These are phyloP conservation scores for Lenwebbia sp. DNA, from an alignment of 345 rosid species.

Conservation along the genomic window DNA sequence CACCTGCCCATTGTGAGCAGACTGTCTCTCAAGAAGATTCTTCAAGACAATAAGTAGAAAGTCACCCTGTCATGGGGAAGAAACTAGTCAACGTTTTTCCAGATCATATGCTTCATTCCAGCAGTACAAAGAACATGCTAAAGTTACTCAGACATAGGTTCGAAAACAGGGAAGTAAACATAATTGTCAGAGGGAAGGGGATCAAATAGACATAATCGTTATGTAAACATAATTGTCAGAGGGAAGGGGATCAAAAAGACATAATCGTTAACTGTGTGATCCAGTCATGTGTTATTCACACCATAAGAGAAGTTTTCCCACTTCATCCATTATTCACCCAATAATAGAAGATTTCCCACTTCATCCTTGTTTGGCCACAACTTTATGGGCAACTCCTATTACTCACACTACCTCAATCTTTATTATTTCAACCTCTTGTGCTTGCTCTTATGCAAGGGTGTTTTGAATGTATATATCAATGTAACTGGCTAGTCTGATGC, in stretches of 20 bases:
- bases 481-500: not conserved
- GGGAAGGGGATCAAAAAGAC: not conserved
- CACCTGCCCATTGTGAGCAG: constrained; percentile 29
- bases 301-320: not conserved
- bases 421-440: not conserved
- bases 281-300: not conserved
- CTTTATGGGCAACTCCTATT: not conserved
- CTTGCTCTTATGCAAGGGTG: not conserved
- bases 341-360: not conserved
- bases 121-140: not conserved
- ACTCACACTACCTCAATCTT: not conserved
- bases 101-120: not conserved
- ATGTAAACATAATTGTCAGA: not conserved
- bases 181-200: not conserved
- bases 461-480: not conserved
- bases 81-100: constrained; percentile 1
- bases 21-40: constrained; percentile 79
- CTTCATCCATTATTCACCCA: not conserved
- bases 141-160: not conserved
- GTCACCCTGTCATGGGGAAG: constrained; percentile 50
- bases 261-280: not conserved
- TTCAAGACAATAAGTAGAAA: constrained; percentile 87
- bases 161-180: not conserved
- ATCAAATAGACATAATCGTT: not conserved
- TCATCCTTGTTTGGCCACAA: not conserved